Percentiles rank a stretch among this genome's conserved stretches.
Evolutionary conservation across 2,329 filamentous ascomycete species (phyloP).

Genomic region (Meredithiella fracta): DNA sequence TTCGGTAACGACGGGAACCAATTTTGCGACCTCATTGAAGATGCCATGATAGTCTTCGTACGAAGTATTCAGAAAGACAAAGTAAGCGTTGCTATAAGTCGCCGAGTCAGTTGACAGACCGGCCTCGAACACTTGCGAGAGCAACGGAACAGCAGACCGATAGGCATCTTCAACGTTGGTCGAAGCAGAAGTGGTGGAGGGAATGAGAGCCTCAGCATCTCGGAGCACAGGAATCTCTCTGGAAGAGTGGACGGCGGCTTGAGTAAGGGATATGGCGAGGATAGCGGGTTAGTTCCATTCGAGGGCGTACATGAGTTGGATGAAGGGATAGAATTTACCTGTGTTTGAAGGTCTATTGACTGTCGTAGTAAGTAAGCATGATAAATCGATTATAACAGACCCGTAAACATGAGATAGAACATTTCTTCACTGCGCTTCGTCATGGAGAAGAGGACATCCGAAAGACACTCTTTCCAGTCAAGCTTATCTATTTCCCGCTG

Average conservation of each 20-base stretch:
- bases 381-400: constrained; percentile 26
- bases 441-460: constrained; percentile 51
- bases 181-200: constrained; percentile 11
- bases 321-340: constrained; percentile 63
- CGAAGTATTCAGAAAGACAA: not conserved
- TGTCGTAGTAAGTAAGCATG: too few species aligned
- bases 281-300: constrained; percentile 72
- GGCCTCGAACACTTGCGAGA: not conserved
- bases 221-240: constrained; percentile 39
- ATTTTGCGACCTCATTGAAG: constrained; percentile 45
- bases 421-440: constrained; percentile 51
- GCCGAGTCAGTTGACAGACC: too few species aligned
- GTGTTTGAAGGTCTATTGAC: too few species aligned
- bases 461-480: constrained; percentile 42
- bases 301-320: constrained; percentile 71
- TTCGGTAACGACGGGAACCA: constrained; percentile 43
- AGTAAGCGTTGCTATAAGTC: constrained; percentile 27
- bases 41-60: constrained; percentile 46
- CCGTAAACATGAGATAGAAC: constrained; percentile 49
- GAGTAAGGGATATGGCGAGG: constrained; percentile 63
- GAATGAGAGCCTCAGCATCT: constrained; percentile 31
- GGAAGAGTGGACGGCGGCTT: constrained; percentile 52
- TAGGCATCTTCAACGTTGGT: constrained; percentile 21
- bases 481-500: constrained; percentile 51
- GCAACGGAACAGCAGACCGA: constrained; percentile 35